Base-by-base conservation (phyloP, 2,329 filamentous ascomycete species). In the Fusarium sp. region DNA sequence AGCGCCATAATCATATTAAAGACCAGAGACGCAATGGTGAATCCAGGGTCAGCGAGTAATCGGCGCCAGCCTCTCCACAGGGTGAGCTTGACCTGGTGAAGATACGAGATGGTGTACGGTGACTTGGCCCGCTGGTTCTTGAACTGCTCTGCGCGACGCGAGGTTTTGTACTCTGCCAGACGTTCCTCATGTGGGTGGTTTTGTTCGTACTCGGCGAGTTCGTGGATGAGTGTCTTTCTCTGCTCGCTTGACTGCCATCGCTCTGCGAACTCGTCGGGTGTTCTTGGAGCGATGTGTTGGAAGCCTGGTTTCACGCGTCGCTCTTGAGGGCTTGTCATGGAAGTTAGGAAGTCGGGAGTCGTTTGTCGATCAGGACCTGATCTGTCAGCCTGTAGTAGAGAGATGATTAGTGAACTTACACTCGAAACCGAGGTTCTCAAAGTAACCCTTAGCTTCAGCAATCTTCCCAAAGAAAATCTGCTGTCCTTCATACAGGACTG, bases 391-490 rank as follows among this genome's bases (percentile, higher is more conserved):
- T 8, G 0, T 6, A 5, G 3, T 1, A 4, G 15, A 40, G 26
- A 32, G 4, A 0, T 1, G 0, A 0, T 19, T 19, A 1, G 3
- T 12, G 4, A 5, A 25, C 68, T 36, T 57, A 66, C 70, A 72
- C 22, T 69, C 54, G 13, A 72, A 72, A 5, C 70, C 70, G 0
- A 72, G 36, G 0, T 81, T 75, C 56, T 86, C 77, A 68, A 91
- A 91, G 71, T 88, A 91, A 5, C 76, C 69, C 61, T 83, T 87
- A 1, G 88, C 88, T 3, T 83, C 77, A 4, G 78, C 75, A 0
- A 81, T 81, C 4, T 76, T 78, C 2, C 89, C 89, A 64, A 88
- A 91, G 75, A 83, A 91, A 50, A 90, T 86, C 66, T 89, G 88
- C 49, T 85, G 82, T 1, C 88, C 89, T 58, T 90, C 85, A 67